phyloP scores from a whole-genome alignment of 2,329 filamentous ascomycete genomes.

The Trichoderma sp. region DNA sequence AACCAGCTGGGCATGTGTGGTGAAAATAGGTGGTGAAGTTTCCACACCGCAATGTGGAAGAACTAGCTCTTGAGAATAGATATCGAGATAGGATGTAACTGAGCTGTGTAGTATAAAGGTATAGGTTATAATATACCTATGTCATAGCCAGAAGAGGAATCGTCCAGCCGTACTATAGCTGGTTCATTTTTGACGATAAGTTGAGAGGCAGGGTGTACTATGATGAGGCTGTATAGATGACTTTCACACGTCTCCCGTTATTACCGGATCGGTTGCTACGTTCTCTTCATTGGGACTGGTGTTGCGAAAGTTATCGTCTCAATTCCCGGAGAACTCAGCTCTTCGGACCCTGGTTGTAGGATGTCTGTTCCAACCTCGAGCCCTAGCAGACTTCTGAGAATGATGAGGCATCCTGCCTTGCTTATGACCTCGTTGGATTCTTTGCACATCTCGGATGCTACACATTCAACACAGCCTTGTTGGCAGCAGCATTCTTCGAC shows the following conservation, averaged over 20 bases:
- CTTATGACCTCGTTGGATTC: constrained; percentile 90
- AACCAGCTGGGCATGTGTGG: neutral
- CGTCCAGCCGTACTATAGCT: neutral
- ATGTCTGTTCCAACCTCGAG: constrained; percentile 76
- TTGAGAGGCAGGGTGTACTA: neutral
- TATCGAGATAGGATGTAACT: neutral
- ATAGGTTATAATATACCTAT: neutral
- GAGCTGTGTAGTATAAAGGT: neutral
- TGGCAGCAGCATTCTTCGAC: constrained; percentile 74
- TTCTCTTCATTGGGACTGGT: neutral
- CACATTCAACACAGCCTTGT: constrained; percentile 85
- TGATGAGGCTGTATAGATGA: neutral
- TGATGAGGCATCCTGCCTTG: constrained; percentile 80
- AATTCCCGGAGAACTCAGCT: constrained; percentile 64
- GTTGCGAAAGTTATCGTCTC: constrained; percentile 55
- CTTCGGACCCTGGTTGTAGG: constrained; percentile 82
- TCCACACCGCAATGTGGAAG: neutral
- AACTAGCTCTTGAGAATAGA: neutral
- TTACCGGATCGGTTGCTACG: neutral
- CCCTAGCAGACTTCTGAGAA: constrained; percentile 72
- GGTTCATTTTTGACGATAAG: neutral
- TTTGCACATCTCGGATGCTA: constrained; percentile 78
- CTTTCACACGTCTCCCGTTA: neutral
- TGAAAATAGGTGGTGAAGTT: neutral
- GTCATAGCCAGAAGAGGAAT: too few species aligned